A percentile compares a stretch with the other conserved stretches of the same genome.
phyloP scores from a whole-genome alignment of 164 flowering plant species.

The Houttuynia cordata region DNA sequence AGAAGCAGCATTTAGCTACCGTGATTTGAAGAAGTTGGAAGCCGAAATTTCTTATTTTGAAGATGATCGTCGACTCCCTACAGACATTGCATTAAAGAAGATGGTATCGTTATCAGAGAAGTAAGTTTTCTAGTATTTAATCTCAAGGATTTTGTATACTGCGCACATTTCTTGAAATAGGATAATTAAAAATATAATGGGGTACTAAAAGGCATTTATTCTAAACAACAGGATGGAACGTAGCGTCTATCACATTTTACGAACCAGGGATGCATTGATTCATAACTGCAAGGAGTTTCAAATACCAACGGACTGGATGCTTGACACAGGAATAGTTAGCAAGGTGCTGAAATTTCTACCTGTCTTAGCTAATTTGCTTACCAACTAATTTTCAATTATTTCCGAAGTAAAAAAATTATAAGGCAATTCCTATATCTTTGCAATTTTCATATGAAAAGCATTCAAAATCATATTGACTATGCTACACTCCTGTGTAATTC shows the following conservation, averaged over 20 bases:
- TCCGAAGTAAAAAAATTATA: background rate
- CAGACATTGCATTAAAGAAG: slow-evolving; percentile 73
- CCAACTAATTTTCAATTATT: too few species aligned
- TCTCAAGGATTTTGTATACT: background rate
- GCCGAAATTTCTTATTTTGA: slow-evolving; percentile 50
- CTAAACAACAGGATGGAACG: slow-evolving; percentile 60
- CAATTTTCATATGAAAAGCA: too few species aligned
- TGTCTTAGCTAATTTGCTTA: background rate
- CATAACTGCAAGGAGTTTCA: slow-evolving; percentile 59
- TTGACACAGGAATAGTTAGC: slow-evolving; percentile 66
- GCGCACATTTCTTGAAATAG: too few species aligned
- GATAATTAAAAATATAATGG: too few species aligned
- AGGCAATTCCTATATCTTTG: background rate
- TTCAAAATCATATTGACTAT: background rate
- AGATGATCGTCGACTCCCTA: slow-evolving; percentile 59
- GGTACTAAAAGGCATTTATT: background rate
- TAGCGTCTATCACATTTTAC: slow-evolving; percentile 42
- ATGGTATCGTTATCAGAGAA: slow-evolving; percentile 79
- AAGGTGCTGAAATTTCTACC: slow-evolving; percentile 34
- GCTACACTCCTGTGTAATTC: background rate
- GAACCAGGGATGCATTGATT: slow-evolving; percentile 59
- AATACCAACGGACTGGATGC: slow-evolving; percentile 92
- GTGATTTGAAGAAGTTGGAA: slow-evolving; percentile 80
- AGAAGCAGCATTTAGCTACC: slow-evolving; percentile 88
- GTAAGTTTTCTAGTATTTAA: slow-evolving; percentile 24